Base-by-base conservation (phyloP, 331 rosid species). In the Phaseolus coccineus region DNA sequence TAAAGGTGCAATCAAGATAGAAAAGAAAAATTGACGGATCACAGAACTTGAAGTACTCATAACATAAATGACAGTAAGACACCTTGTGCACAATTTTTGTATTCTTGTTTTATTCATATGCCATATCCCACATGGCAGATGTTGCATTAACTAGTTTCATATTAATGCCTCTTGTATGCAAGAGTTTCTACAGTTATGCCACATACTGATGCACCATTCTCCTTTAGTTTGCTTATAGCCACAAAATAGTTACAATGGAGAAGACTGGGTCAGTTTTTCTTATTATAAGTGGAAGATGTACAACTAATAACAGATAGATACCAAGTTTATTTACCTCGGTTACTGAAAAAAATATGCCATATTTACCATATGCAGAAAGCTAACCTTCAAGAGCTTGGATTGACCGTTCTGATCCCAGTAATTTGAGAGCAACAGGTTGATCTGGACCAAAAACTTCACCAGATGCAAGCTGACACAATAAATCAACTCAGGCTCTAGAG, bases 361-460 rank as follows among this genome's bases (percentile, higher is more conserved):
- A 62, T 74, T 68, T 69, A 19, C 66, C 25, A 69, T 22, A 37
- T 39, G 76, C 71, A 78, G 69, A 86, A 73, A 77, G 73, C 81
- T 51, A 46, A 92, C 99, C 99, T 96, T 96, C 99, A 77, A 96
- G 98, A 66, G 99, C 98, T 87, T 91, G 90, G 28, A 91, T 33
- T 46, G 99, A 96, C 85, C 90, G 91, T 82, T 93, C 94, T 25
- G 99, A 96, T 74, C 99, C 99, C 88, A 96, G 75, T 35, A 96
- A 85, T 76, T 93, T 96, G 86, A 96, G 86, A 12, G 98, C 96
- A 71, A 96, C 24, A 10, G 99, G 99, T 88, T 96, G 99, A 88
- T 96, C 80, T 35, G 94, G 84, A 79, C 99, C 99, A 22, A 93
- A 96, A 84, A 93, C 98, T 87, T 91, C 97, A 50, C 99, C 99